Evolutionary conservation across 768 basidiomycete genomes (phyloP), one percentile per base, ranked within the genome.

Genomic region (Termitomyces sp.): DNA sequence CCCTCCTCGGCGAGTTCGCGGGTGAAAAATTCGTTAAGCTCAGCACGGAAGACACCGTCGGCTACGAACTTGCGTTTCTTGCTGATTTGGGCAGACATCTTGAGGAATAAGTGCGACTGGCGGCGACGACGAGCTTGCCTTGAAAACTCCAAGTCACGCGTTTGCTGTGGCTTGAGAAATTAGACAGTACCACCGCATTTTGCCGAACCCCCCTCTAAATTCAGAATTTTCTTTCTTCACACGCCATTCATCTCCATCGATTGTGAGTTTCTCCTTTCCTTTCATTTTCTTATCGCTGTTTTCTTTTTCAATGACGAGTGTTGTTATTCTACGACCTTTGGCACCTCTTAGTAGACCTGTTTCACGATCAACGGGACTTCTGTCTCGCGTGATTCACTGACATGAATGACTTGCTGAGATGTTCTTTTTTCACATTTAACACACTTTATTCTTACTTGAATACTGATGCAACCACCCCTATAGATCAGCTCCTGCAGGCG

Each of bases 1-100:
- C 96, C 96, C 78, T 99, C 97, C 78, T 95, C 95, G 56, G 97
- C 92, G 69, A 98, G 91, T 78, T 98, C 96, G 67, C 95, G 88
- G 61, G 87, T 93, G 77, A 98, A 97, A 85, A 99, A 98, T 78
- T 99, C 97, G 73, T 93, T 93, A 75, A 99, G 86, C 79, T 99
- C 97, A 67, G 97, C 97, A 74, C 93, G 94, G 85, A 95, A 96
- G 58, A 98, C 95, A 87, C 95, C 95, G 73, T 97, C 95, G 58
- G 95, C 94, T 70, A 96, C 91, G 70, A 96, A 95, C 86, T 95
- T 98, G 82, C 94, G 88, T 83, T 95, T 96, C 81, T 98, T 97
- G 83, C 91, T 93, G 82, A 97, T 93, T 71, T 89, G 88, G 67
- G 83, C 72, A 71, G 91, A 81, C 92, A 93, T 93, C 69, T 80